A percentile compares a stretch with the other conserved stretches of the same genome.
phyloP scores from a whole-genome alignment of 345 rosid species.

The Populus ilicifolia region DNA sequence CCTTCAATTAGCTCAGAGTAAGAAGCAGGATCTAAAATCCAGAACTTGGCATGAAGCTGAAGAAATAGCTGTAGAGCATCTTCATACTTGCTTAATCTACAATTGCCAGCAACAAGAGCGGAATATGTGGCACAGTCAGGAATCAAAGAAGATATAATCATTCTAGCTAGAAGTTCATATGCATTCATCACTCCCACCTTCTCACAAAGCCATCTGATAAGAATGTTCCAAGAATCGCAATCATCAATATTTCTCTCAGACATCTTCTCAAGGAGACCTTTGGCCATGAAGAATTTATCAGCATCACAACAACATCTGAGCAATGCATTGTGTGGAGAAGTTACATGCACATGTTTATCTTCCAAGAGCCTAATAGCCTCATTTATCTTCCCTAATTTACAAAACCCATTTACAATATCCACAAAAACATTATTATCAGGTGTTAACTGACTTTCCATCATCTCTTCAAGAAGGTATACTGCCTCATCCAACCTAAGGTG shows the following conservation, averaged over 20 bases:
- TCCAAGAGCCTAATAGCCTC: constrained; percentile 42
- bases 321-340: constrained; percentile 46
- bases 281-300: constrained; percentile 37
- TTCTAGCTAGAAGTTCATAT: constrained; percentile 44
- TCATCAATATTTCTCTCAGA: constrained; percentile 33
- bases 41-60: constrained; percentile 17
- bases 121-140: constrained; percentile 41
- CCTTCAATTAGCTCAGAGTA: constrained; percentile 44
- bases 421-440: constrained; percentile 25
- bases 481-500: constrained; percentile 42
- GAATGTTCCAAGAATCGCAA: constrained; percentile 49
- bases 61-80: constrained; percentile 36
- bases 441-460: constrained; percentile 27
- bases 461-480: constrained; percentile 33
- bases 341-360: constrained; percentile 24
- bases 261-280: constrained; percentile 35
- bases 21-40: constrained; percentile 41
- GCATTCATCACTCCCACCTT: constrained; percentile 30
- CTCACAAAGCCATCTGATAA: constrained; percentile 47
- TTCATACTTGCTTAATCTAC: constrained; percentile 29
- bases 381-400: constrained; percentile 27
- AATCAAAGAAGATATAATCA: constrained; percentile 32
- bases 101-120: constrained; percentile 45
- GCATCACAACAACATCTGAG: constrained; percentile 42
- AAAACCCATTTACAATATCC: constrained; percentile 40